Percentiles rank a stretch among this genome's conserved stretches.
phyloP scores from a whole-genome alignment of 345 rosid species.

The Hirschfeldia incana region DNA sequence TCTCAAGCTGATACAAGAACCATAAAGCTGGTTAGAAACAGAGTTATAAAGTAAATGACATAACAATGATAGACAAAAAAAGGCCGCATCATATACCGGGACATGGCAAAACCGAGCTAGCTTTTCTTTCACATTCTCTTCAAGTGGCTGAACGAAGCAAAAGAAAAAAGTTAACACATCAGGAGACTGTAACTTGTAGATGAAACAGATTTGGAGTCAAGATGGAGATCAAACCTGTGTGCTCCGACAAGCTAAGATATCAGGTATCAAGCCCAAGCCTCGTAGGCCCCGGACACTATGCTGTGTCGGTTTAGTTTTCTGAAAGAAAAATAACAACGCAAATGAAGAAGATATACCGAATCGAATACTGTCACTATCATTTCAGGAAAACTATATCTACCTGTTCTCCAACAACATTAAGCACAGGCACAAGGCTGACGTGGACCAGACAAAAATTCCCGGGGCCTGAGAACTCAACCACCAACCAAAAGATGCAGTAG shows the following conservation, averaged over 20 bases:
- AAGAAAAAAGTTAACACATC: background rate
- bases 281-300: slow-evolving; percentile 86
- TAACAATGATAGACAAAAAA: background rate
- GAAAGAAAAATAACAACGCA: slow-evolving; percentile 13
- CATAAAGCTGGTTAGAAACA: slow-evolving; percentile 13
- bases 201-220: background rate
- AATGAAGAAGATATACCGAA: slow-evolving; percentile 9
- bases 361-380: slow-evolving; percentile 21
- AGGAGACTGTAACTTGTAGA: background rate
- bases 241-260: slow-evolving; percentile 93
- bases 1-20: slow-evolving; percentile 55
- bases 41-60: slow-evolving; percentile 15
- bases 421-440: slow-evolving; percentile 96
- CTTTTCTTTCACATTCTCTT: slow-evolving; percentile 72
- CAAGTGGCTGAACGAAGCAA: slow-evolving; percentile 55
- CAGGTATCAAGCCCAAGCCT: slow-evolving; percentile 84
- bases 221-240: slow-evolving; percentile 55
- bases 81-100: slow-evolving; percentile 45
- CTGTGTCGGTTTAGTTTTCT: slow-evolving; percentile 99
- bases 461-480: slow-evolving; percentile 49
- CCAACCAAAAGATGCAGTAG: slow-evolving; percentile 29
- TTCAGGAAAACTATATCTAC: slow-evolving; percentile 41
- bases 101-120: slow-evolving; percentile 92
- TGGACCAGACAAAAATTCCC: slow-evolving; percentile 95
- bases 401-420: slow-evolving; percentile 96